phyloP scores from a whole-genome alignment of 768 basidiomycete species.

The Termitomyces sp. region DNA sequence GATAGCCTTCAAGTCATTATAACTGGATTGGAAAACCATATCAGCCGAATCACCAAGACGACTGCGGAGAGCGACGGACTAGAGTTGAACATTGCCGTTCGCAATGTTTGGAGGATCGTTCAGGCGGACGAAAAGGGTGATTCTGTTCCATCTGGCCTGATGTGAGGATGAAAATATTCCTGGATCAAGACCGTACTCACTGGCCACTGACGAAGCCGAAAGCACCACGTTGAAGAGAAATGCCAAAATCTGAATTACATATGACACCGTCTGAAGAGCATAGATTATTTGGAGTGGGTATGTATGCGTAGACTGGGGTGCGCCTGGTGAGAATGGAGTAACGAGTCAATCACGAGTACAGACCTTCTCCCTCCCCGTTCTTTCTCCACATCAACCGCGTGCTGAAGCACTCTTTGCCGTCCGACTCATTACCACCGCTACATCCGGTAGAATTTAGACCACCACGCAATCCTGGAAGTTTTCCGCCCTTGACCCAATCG shows the following conservation, averaged over 20 bases:
- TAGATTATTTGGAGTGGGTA: conserved; percentile 58
- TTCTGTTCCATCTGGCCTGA: conserved; percentile 55
- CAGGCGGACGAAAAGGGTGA: conserved; percentile 75
- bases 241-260: conserved; percentile 76
- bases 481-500: conserved; percentile 72
- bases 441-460: conserved; percentile 62
- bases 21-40: conserved; percentile 35
- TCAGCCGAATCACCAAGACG: neutral
- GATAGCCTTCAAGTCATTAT: conserved; percentile 65
- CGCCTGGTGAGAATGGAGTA: neutral
- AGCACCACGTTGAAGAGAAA: conserved; percentile 66
- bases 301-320: conserved; percentile 72
- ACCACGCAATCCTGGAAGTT: conserved; percentile 74
- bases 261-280: conserved; percentile 52
- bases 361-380: conserved; percentile 66
- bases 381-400: conserved; percentile 75
- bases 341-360: conserved; percentile 14
- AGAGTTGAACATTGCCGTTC: conserved; percentile 73
- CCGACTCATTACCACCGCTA: conserved; percentile 62
- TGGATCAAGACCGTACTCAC: conserved; percentile 38
- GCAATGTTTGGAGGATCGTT: conserved; percentile 65
- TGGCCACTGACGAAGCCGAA: conserved; percentile 60
- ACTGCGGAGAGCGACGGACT: conserved; percentile 41
- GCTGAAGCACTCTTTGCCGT: conserved; percentile 71
- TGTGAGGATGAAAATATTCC: neutral